Evolutionary conservation across 1,284 basidiomycete species (phyloP).

Genomic region (Apiotrichum veenhuisii): DNA sequence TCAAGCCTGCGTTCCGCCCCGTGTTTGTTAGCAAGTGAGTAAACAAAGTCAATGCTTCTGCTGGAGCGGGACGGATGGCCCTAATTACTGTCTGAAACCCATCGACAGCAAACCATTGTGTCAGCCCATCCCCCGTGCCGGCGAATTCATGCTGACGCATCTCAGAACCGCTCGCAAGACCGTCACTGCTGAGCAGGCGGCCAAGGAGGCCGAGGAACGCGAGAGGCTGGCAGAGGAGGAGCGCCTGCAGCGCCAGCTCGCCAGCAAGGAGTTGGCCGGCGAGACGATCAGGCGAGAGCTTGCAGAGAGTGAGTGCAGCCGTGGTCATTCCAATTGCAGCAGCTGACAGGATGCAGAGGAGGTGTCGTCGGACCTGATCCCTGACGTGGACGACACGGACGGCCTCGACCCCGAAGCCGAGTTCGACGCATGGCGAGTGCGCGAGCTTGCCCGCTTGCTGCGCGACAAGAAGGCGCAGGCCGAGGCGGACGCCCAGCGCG

Average conservation of each 20-base stretch:
- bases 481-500: constrained; percentile 71
- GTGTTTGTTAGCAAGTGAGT: constrained; percentile 47
- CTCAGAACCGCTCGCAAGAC: constrained; percentile 35
- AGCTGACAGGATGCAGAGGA: constrained; percentile 59
- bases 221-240: constrained; percentile 38
- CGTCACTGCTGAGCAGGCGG: constrained; percentile 38
- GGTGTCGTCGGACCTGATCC: constrained; percentile 66
- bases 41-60: background rate
- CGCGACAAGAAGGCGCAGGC: constrained; percentile 82
- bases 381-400: constrained; percentile 93
- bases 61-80: no score
- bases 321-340: no score
- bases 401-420: constrained; percentile 84
- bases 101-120: no score
- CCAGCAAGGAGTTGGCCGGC: constrained; percentile 46
- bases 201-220: constrained; percentile 40
- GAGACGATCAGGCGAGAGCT: constrained; percentile 49
- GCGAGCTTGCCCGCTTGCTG: constrained; percentile 86
- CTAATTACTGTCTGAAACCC: background rate
- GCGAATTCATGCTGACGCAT: constrained; percentile 1
- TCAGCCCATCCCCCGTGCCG: no score
- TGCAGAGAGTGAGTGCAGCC: constrained; percentile 37
- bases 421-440: constrained; percentile 91
- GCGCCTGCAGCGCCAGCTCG: constrained; percentile 41
- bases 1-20: constrained; percentile 47